Conservation (phyloP, 345 rosid species). For the Rhodamnia rubescens region DNA sequence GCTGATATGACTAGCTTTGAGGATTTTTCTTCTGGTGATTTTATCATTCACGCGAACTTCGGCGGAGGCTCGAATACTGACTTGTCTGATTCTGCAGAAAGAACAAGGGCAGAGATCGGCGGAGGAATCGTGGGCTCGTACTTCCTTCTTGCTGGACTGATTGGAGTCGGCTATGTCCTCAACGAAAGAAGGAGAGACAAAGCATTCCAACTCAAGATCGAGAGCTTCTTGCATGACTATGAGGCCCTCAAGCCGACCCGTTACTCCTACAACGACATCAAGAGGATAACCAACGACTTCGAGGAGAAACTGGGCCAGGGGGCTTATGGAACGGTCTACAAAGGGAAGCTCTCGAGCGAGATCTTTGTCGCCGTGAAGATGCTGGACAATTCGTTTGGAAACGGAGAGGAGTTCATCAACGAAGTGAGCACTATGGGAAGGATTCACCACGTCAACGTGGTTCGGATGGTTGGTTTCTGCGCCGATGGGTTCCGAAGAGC, state of each 20-base stretch:
- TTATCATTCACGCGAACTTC: background rate
- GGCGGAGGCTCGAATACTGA: background rate
- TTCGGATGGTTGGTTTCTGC: conserved; percentile 11
- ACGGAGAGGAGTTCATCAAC: conserved; percentile 15
- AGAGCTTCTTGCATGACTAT: conserved; percentile 8
- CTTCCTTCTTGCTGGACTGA: background rate
- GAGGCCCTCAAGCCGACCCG: conserved; percentile 14
- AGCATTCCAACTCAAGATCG: background rate
- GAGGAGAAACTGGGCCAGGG: conserved; percentile 12
- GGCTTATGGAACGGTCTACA: conserved; percentile 13
- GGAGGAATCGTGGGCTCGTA: background rate
- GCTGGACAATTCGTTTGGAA: background rate
- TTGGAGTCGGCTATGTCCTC: background rate
- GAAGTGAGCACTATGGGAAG: conserved; percentile 14
- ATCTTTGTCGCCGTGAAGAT: conserved; percentile 14
- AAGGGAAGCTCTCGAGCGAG: conserved; percentile 9
- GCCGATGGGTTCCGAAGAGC: conserved; percentile 4
- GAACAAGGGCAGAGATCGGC: background rate
- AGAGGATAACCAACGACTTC: conserved; percentile 3
- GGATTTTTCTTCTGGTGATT: background rate
- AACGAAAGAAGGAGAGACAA: background rate
- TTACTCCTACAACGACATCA: background rate
- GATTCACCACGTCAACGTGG: conserved; percentile 18
- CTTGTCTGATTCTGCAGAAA: background rate
- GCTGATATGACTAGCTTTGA: background rate